Conservation (phyloP, 805 yeast genomes). For the Wickerhamiella shivajii region DNA sequence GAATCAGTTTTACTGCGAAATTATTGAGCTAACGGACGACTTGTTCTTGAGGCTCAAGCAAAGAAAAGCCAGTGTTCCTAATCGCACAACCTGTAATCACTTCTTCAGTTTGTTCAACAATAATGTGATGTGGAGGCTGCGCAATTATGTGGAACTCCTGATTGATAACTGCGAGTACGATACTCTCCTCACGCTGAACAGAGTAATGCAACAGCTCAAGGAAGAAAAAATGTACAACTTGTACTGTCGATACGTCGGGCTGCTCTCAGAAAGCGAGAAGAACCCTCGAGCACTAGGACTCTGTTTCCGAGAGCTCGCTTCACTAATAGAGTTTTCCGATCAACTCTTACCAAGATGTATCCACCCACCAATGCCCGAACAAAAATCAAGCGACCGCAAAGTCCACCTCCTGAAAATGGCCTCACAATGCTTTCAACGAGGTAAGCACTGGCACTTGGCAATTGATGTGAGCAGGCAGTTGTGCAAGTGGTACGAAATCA, state of each 20-base stretch:
- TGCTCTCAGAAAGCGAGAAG: constrained; percentile 1
- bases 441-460: constrained; percentile 6
- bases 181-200: constrained; percentile 2
- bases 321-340: neutral
- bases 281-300: constrained; percentile 5
- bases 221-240: neutral
- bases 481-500: neutral
- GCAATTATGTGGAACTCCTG: neutral
- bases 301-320: constrained; percentile 1
- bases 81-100: no score
- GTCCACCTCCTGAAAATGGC: constrained; percentile 5
- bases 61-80: no score
- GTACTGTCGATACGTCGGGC: constrained; percentile 1
- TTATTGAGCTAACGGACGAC: no score
- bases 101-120: no score
- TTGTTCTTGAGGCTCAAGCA: no score
- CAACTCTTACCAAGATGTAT: neutral
- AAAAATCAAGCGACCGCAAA: constrained; percentile 4
- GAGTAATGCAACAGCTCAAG: constrained; percentile 1
- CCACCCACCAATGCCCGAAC: constrained; percentile 2
- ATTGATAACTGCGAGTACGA: constrained; percentile 3
- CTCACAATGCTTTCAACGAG: constrained; percentile 4
- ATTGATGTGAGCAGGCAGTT: neutral
- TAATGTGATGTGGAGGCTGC: no score
- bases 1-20: no score